Evolutionary conservation across 805 yeast genomes (phyloP).

Genomic region (Starmerella ratchasimensis): DNA sequence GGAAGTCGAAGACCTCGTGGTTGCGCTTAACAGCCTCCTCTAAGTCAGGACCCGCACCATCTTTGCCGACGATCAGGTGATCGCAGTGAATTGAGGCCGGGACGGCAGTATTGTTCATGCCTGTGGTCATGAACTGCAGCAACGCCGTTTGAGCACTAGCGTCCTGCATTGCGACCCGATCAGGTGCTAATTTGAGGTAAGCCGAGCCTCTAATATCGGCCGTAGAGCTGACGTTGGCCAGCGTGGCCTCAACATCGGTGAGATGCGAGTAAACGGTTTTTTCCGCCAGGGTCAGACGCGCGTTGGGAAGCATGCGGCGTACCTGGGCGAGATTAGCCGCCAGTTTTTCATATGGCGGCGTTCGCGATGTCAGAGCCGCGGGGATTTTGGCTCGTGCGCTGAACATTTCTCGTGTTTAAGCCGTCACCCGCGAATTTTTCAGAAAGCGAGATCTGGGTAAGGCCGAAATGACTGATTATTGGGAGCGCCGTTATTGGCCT

Average conservation of each 20-base stretch:
- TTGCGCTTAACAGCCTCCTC: conserved; percentile 68
- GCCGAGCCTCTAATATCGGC: conserved; percentile 66
- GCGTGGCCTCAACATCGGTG: conserved; percentile 73
- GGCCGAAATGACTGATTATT: no score
- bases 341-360: conserved; percentile 80
- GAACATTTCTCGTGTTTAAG: conserved; percentile 4
- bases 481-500: no score
- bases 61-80: conserved; percentile 92
- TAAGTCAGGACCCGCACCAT: conserved; percentile 79
- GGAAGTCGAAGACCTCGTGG: conserved; percentile 90
- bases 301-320: conserved; percentile 43
- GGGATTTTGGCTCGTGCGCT: conserved; percentile 34
- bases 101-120: conserved; percentile 71
- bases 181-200: conserved; percentile 87
- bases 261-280: conserved; percentile 88
- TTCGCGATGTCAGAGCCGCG: conserved; percentile 46
- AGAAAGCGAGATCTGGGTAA: no score
- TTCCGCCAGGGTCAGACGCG: conserved; percentile 86
- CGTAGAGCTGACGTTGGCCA: conserved; percentile 37
- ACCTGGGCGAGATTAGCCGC: conserved; percentile 50
- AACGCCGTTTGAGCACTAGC: conserved; percentile 99
- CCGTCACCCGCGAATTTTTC: conserved; percentile 2
- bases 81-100: conserved; percentile 97
- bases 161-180: conserved; percentile 98
- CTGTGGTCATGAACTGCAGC: conserved; percentile 95